Evolutionary conservation across 2,329 filamentous ascomycete species (phyloP).

Genomic region (Cladorrhinum sp.): DNA sequence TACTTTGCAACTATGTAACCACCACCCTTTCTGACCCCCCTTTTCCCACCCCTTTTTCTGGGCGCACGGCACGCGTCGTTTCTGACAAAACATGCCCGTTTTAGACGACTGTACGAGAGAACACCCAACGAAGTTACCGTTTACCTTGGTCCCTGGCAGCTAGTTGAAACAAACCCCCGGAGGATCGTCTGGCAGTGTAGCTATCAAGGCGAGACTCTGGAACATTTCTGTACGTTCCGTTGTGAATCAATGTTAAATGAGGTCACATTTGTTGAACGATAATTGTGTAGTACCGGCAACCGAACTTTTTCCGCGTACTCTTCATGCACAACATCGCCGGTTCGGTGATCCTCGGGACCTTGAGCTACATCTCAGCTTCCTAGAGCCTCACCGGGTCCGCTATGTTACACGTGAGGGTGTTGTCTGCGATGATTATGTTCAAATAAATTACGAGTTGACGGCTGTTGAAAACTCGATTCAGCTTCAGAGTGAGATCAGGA

Average conservation of each 20-base stretch:
- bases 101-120: constrained; percentile 50
- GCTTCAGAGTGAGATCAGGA: constrained; percentile 49
- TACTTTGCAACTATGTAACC: constrained; percentile 53
- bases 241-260: neutral
- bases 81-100: constrained; percentile 18
- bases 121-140: constrained; percentile 48
- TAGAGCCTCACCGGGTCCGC: constrained; percentile 46
- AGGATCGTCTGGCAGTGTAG: constrained; percentile 53
- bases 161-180: constrained; percentile 45
- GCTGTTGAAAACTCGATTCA: constrained; percentile 45
- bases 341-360: constrained; percentile 49
- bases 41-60: constrained; percentile 18
- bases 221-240: constrained; percentile 45
- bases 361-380: constrained; percentile 48
- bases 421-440: constrained; percentile 47
- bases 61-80: neutral
- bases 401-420: constrained; percentile 49
- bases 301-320: constrained; percentile 47
- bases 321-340: constrained; percentile 50
- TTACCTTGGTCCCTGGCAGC: constrained; percentile 54
- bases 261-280: constrained; percentile 14
- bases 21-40: constrained; percentile 15
- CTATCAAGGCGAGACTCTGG: constrained; percentile 50
- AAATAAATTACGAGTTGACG: constrained; percentile 51
- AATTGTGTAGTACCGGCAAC: constrained; percentile 42